Evolutionary conservation across 441 rosid species (phyloP), one percentile per base, ranked within the genome.

Genomic region (Adansonia gregorii): DNA sequence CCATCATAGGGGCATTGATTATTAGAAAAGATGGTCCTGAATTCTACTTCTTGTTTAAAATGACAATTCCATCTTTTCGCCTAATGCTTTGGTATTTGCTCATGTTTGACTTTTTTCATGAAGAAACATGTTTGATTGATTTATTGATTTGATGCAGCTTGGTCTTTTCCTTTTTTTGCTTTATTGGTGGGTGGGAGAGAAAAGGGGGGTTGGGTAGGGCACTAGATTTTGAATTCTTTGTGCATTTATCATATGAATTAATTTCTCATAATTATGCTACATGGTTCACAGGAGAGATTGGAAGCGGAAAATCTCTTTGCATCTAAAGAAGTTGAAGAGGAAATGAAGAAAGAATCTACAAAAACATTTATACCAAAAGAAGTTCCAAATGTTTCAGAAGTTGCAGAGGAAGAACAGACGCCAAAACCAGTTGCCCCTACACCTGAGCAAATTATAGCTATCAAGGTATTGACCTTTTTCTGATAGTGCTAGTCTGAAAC

Each of bases 371-470:
- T 87, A 54, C 91, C 88, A 17, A 90, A 79, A 76, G 98, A 89
- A 85, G 85, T 83, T 78, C 87, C 68, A 52, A 93, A 82, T 75
- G 88, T 81, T 67, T 8, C 82, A 63, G 97, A 91, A 78, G 88
- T 77, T 77, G 83, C 75, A 2, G 96, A 88, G 81, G 89, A 90
- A 24, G 81, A 88, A 19, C 89, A 85, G 78, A 81, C 79, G 67
- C 97, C 92, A 0, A 89, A 91, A 87, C 87, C 91, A 85, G 95
- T 92, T 79, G 91, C 95, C 63, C 98, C 99, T 7, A 96, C 99
- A 69, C 93, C 89, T 11, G 98, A 96, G 87, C 96, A 96, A 81
- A 93, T 96, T 74, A 78, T 88, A 80, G 99, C 98, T 4, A 96
- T 95, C 81, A 95, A 94, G 99, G 99, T 95, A 90, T 75, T 48